Evolutionary conservation across 2,329 filamentous ascomycete genomes (phyloP).

Genomic region (Juglanconis oblonga): DNA sequence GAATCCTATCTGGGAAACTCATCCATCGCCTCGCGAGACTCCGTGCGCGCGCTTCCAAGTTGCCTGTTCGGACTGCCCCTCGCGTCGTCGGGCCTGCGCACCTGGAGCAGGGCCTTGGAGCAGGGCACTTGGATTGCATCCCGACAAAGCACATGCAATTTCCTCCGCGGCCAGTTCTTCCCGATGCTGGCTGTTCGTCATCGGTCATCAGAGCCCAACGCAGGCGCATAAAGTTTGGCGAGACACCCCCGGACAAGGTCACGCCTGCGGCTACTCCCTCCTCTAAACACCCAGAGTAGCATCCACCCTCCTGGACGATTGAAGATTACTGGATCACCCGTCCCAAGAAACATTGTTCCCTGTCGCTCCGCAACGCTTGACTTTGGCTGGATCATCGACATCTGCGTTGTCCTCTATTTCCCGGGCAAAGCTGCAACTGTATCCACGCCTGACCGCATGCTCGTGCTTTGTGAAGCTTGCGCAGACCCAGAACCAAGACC

Average conservation of each 20-base stretch:
- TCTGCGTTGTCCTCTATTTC: constrained; percentile 3
- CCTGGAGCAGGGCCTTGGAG: too few relatives aligned
- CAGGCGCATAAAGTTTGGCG: neutral
- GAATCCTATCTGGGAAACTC: too few relatives aligned
- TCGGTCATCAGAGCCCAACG: neutral
- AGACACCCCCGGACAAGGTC: constrained; percentile 9
- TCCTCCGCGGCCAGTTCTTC: neutral
- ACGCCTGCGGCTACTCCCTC: constrained; percentile 12
- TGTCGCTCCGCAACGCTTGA: neutral
- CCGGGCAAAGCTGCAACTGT: neutral
- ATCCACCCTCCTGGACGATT: constrained; percentile 7
- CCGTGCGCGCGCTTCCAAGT: too few relatives aligned
- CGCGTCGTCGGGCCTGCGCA: too few relatives aligned
- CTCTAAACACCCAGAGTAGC: constrained; percentile 2
- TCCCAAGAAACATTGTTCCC: constrained; percentile 2
- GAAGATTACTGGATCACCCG: neutral
- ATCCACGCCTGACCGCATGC: neutral
- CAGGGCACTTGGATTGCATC: too few relatives aligned
- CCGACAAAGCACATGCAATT: neutral
- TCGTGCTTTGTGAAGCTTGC: neutral
- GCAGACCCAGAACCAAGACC: too few relatives aligned
- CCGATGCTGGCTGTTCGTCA: neutral
- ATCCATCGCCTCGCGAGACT: too few relatives aligned
- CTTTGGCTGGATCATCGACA: constrained; percentile 7
- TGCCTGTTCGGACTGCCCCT: too few relatives aligned